A percentile compares a stretch with the other conserved stretches of the same genome.
Conservation (phyloP, 306 rosid genomes). For the Vachellia pachyceras region DNA sequence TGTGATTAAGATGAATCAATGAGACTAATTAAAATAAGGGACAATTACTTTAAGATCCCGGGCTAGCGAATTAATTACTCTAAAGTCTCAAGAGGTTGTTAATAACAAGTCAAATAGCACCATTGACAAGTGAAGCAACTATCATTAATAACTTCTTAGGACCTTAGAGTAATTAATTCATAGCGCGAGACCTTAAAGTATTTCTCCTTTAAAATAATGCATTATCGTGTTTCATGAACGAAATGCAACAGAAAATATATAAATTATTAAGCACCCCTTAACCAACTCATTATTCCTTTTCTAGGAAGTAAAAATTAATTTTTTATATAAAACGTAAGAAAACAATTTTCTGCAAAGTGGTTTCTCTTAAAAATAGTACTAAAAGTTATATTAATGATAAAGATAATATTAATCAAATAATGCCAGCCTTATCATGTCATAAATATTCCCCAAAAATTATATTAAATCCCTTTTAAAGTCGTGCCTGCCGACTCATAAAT, state of each 20-base stretch:
- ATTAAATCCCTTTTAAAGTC: slow-evolving; percentile 1
- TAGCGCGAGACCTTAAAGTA: no score
- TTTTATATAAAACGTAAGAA: neutral
- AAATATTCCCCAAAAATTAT: neutral
- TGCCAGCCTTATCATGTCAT: neutral
- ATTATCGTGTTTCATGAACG: neutral
- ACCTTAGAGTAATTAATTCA: no score
- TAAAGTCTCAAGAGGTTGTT: no score
- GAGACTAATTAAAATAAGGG: neutral
- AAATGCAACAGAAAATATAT: neutral
- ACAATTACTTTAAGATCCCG: no score
- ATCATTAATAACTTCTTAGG: no score
- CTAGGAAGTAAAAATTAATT: neutral
- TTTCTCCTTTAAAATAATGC: no score
- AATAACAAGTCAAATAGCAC: no score
- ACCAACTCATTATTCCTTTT: neutral
- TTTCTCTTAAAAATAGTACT: neutral
- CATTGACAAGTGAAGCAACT: no score
- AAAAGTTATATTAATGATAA: neutral
- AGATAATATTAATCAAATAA: neutral
- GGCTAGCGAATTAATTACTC: no score
- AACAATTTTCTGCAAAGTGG: neutral
- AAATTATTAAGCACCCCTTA: neutral
- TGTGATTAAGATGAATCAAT: neutral
- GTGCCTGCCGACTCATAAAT: slow-evolving; percentile 19